phyloP scores from a whole-genome alignment of 768 basidiomycete genomes.

The Fistulinella prunicolor region DNA sequence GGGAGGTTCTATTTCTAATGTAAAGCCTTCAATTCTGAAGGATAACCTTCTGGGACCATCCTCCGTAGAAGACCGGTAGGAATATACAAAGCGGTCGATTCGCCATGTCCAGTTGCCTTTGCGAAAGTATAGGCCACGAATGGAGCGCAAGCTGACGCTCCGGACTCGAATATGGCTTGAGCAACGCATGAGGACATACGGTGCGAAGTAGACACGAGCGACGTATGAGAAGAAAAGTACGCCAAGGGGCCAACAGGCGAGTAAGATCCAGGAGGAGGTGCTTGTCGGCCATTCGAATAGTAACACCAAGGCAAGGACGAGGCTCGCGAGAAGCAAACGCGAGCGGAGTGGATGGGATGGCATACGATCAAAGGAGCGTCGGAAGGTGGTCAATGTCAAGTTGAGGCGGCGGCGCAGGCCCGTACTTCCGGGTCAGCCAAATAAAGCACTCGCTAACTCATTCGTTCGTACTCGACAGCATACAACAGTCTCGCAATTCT shows the following conservation, averaged over 20 bases:
- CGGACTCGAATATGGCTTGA: constrained; percentile 64
- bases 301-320: constrained; percentile 11
- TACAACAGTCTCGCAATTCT: too few species aligned
- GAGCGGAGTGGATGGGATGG: background rate
- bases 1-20: constrained; percentile 42
- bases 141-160: constrained; percentile 73
- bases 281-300: constrained; percentile 21
- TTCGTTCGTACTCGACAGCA: too few species aligned
- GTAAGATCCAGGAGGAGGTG: constrained; percentile 36
- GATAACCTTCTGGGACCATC: constrained; percentile 53
- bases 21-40: constrained; percentile 60
- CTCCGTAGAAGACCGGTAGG: constrained; percentile 51
- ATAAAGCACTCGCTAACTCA: too few species aligned
- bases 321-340: constrained; percentile 11
- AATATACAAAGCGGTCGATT: constrained; percentile 63
- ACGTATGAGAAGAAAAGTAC: constrained; percentile 53
- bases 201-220: constrained; percentile 63
- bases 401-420: too few species aligned
- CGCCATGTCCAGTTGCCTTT: constrained; percentile 51
- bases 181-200: constrained; percentile 56
- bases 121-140: constrained; percentile 71
- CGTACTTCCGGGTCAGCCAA: too few species aligned
- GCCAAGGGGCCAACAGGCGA: constrained; percentile 50
- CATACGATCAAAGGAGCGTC: constrained; percentile 11
- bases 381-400: background rate